Evolutionary conservation across 306 rosid species (phyloP), one percentile per base, ranked within the genome.

Genomic region (Erythrophleum fordii): DNA sequence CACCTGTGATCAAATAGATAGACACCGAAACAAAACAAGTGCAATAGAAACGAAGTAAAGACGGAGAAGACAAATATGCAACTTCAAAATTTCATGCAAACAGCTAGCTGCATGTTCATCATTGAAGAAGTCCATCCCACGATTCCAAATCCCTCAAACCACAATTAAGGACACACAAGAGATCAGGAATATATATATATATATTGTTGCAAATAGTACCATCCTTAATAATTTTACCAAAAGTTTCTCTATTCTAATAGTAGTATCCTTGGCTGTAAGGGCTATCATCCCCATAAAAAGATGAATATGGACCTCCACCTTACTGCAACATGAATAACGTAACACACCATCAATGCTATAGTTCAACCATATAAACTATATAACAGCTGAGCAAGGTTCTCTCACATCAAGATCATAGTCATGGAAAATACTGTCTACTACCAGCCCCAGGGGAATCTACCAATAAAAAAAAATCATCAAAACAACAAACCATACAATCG

Each of bases 331-430:
- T 55, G 26, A 85, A 71, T 85, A 81, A 73, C 73, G 71, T 68
- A 51, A 79, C 41, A 29, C 61, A 67, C 80, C 74, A 81, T 44
- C 46, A 72, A 61, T 42, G 64, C 17, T 25, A 7, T n/a, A 10
- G 72, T 42, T 10, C 69, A 68, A 81, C 3, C 53, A 49, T 44
- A 48, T 18, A 52, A 84, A 84, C 45, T 35, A 37, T 73, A 68
- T 46, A 53, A 79, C 41, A 75, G 66, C 18, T 73, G 39, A 73
- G 75, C 51, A 83, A 10, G 60, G 58, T 69, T 78, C 78, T 51
- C 97, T 90, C 83, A 92, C 94, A 75, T 86, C 83, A 77, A 90
- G 83, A 81, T 86, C 90, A 83, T 81, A 72, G 72, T 88, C 93
- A 65, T 48, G 89, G 13, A 89, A 81, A 81, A 76, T 87, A n/a